Base-by-base conservation (phyloP, 768 basidiomycete genomes). In the Dacryopinax primogenitus region DNA sequence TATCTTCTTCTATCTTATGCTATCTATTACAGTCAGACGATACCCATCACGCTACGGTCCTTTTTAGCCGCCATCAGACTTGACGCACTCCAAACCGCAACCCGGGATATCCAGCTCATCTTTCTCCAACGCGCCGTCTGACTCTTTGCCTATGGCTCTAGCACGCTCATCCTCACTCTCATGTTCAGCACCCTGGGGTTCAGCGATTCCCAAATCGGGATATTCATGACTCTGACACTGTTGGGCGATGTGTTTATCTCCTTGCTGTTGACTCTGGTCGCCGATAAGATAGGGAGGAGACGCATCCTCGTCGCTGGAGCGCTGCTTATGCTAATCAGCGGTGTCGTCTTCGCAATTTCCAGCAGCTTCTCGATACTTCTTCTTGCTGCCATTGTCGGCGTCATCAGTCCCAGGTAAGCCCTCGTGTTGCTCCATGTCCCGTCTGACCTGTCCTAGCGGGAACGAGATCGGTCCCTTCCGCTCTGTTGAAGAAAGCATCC, bases 201-300 rank as follows among this genome's bases (percentile, higher is more conserved):
- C 62, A 68, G 70, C 28, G 71, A 71, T 33, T 63, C 66, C 23
- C 64, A 58, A 2, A 70, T 73, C 23, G 74, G 74, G 0, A 62
- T 71, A 2, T 74, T 74, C 67, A 70, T 73, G 66, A 68, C 70
- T 0, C 65, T 73, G 28, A 74, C 74, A 3, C 65, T 74, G 7
- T 13, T 70, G 0, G 74, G 74, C 0, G 74, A 74, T 67, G 74
- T 72, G 21, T 15, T 68, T 1, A 63, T 71, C 15, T 71, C 71
- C 9, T 23, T 73, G 16, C 21, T 65, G n/a, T 62, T 74, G 15
- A 71, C 70, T 1, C 66, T 71, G 34, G 41, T 69, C 4, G 73
- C 73, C 1, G 74, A 74, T 47, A 21, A 47, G 6, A 26, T 73
- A 0, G 74, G 74, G 15, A 39, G 74, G 11, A 44, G 72, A 9